Evolutionary conservation across 306 rosid genomes (phyloP).

Genomic region (Astragalus membranaceus): DNA sequence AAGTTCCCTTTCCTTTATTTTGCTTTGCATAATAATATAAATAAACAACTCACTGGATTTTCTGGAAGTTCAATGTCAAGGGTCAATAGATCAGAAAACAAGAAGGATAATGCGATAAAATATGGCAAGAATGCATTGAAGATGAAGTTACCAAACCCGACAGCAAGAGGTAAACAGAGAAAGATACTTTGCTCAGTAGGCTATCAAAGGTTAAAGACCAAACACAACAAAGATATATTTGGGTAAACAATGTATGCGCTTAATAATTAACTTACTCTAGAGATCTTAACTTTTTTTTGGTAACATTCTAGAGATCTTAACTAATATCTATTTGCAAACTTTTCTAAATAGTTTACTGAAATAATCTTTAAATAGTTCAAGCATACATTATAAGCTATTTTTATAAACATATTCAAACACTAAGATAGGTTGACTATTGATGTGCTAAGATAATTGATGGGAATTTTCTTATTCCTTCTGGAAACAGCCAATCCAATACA

Average conservation of each 20-base stretch:
- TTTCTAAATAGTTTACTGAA: neutral
- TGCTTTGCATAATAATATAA: neutral
- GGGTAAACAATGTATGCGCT: no score
- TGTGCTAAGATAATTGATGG: no score
- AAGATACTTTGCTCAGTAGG: neutral
- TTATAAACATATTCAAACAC: neutral
- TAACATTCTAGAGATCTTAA: neutral
- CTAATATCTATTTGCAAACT: neutral
- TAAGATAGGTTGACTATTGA: neutral
- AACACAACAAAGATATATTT: no score
- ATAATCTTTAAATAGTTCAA: neutral
- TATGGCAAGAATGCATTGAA: no score
- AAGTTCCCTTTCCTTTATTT: neutral
- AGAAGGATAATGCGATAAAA: no score
- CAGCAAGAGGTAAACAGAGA: neutral
- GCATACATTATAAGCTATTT: neutral
- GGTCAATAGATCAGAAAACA: no score
- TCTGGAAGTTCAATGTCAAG: no score
- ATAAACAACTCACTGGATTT: neutral
- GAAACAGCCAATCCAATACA: no score
- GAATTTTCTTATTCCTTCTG: no score
- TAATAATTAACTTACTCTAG: no score
- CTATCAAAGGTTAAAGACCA: neutral
- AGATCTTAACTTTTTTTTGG: no score
- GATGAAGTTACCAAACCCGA: conserved; percentile 9